Base-by-base conservation (phyloP, 768 basidiomycete genomes). In the Boletus rufocinnamomeus region DNA sequence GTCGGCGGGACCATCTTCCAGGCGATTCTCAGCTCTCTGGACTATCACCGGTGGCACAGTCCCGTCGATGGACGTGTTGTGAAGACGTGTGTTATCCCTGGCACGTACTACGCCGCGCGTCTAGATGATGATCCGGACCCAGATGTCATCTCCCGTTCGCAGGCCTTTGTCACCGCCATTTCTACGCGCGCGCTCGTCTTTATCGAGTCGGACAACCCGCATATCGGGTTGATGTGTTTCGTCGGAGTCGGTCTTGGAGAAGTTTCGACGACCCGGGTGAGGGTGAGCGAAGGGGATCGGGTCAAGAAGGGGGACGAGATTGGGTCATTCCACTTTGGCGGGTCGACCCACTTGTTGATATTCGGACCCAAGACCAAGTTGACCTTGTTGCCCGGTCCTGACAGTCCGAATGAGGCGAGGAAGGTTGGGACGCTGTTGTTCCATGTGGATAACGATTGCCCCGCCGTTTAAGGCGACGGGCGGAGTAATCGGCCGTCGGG, bases 1-100 rank as follows among this genome's bases (percentile, higher is more conserved):
- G 73, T 77, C 6, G 82, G 80, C 11, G 85, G 80, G 16, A 79
- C 79, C 1, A 68, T 83, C 37, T 80, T 79, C 68, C 86, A 87
- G 63, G 84, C 80, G 0, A 85, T 86, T 71, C 78, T 88, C 58
- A 76, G 75, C 52, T 76, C 82, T 3, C 63, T 77, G 28, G 76
- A 78, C 32, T 88, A 86, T 63, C 87, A 87, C 63, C 81, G 85
- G 60, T 87, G 85, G 86, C 83, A 83, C 68, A 72, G 76, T 48
- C 87, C 87, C 54, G 78, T 87, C 11, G 74, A 76, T 40, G 82
- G 83, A 7, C 70, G 46, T 0, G 72, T 84, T 38, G 66, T 62
- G 19, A 72, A 79, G 66, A 70, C 72, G 16, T 75, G 75, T 21
- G 64, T 76, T 37, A 69, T 84, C 21, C 81, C 81, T 4, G 82